Evolutionary conservation across 148 eudicot genomes (phyloP), one percentile per base, ranked within the genome.

Genomic region (Mesembryanthemum crystallinum): DNA sequence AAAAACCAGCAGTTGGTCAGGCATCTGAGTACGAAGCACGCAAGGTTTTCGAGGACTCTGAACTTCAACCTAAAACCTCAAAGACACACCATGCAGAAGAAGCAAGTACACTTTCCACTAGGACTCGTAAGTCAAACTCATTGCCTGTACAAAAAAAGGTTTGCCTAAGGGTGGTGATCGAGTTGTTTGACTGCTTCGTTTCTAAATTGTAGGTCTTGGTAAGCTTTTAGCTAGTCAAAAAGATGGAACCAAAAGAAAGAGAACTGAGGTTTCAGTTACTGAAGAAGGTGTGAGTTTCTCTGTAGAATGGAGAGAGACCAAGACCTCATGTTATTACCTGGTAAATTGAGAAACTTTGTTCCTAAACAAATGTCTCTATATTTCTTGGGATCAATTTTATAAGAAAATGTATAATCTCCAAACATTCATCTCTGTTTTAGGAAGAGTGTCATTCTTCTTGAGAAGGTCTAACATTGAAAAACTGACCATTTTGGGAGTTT

Each of bases 241-340:
- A 18, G 58, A 68, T 8, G 62, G 20, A 57, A 43, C 0, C 25
- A 55, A 47, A 47, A 59, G 77, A 39, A 63, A 70, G 72, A 59
- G 39, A 47, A 27, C 68, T 23, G 35, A 49, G 59, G 52, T 66
- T 37, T 45, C 72, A 42, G 30, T 21, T 24, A 51, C 73, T 59
- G 74, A 67, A 73, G 58, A 60, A 7, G 74, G 73, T 68, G 51
- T 68, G 45, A 58, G 69, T 73, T 73, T 73, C 82, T 8, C 82
- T 25, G 3, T 79, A 28, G 74, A 61, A 0, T 79, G 77, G 77
- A 73, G 73, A 49, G 61, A 68, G 12, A 67, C 32, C 42, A 64
- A 13, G n/a, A 77, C 73, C 32, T 43, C 67, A 23, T 45, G 59
- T 60, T 74, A 68, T 47, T 79, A 79, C 76, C 62, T 73, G 82